Percentiles rank a stretch among this genome's conserved stretches.
phyloP scores from a whole-genome alignment of 73 alveolate genomes.

The Paramecium pentaurelia region DNA sequence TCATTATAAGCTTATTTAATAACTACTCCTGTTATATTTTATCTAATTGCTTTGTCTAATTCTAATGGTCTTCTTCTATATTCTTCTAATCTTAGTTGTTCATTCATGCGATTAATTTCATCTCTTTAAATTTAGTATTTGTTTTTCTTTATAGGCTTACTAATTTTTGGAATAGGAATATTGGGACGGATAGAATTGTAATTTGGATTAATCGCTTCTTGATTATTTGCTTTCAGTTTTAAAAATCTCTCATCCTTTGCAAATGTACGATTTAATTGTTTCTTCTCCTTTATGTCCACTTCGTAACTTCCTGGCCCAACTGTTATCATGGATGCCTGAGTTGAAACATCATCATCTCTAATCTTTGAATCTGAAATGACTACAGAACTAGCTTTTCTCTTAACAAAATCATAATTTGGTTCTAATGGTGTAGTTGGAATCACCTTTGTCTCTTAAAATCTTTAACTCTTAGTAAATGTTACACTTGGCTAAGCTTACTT shows the following conservation, averaged over 20 bases:
- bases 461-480: background rate
- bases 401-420: slow-evolving; percentile 50
- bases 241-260: slow-evolving; percentile 8
- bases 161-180: background rate
- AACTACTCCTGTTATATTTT: background rate
- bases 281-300: background rate
- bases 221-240: background rate
- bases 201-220: background rate
- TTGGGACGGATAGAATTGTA: background rate
- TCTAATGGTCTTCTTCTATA: slow-evolving; percentile 38
- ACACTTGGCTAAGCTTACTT: slow-evolving; percentile 26
- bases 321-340: slow-evolving; percentile 30
- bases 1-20: slow-evolving; percentile 46
- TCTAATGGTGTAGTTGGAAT: background rate
- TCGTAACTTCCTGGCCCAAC: slow-evolving; percentile 31
- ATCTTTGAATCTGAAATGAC: background rate
- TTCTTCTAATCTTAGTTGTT: background rate
- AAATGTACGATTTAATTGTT: background rate
- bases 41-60: background rate
- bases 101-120: slow-evolving; percentile 22
- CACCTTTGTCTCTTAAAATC: slow-evolving; percentile 3
- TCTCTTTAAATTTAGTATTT: background rate
- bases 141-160: background rate
- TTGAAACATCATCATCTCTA: slow-evolving; percentile 26
- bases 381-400: slow-evolving; percentile 40